phyloP scores from a whole-genome alignment of 106 monocot species.

The Dendrobium nobile region DNA sequence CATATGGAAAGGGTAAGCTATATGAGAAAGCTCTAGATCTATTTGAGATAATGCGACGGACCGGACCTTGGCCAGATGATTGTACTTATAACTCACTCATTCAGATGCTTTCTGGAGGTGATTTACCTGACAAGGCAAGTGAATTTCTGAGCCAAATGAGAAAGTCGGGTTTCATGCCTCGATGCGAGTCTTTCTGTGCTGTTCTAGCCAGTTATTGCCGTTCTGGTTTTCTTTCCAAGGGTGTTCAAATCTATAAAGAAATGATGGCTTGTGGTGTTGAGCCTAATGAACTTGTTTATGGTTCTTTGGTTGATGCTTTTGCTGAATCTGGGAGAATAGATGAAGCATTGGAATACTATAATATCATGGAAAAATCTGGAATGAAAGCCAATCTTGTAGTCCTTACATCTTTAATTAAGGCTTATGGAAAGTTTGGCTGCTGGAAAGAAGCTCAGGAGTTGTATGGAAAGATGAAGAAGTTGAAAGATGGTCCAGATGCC shows the following conservation, averaged over 20 bases:
- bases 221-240: conserved; percentile 26
- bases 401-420: conserved; percentile 84
- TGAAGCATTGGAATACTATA: conserved; percentile 39
- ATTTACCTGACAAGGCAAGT: conserved; percentile 41
- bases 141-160: conserved; percentile 47
- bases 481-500: conserved; percentile 53
- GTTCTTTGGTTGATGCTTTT: conserved; percentile 60
- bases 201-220: conserved; percentile 39
- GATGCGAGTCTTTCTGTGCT: conserved; percentile 63
- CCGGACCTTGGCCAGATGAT: conserved; percentile 61
- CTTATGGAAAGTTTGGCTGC: conserved; percentile 40
- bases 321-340: conserved; percentile 42
- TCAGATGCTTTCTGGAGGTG: conserved; percentile 68
- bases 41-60: conserved; percentile 55
- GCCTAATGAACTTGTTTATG: conserved; percentile 74
- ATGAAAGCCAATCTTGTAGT: conserved; percentile 41
- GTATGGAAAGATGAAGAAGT: conserved; percentile 48
- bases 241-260: conserved; percentile 38
- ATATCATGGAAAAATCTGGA: conserved; percentile 57
- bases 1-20: conserved; percentile 62
- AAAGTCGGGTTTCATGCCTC: conserved; percentile 45
- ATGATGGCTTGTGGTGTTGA: conserved; percentile 43
- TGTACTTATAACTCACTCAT: conserved; percentile 83
- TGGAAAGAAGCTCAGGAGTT: conserved; percentile 77
- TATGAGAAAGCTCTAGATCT: conserved; percentile 63